phyloP scores from a whole-genome alignment of 2,329 filamentous ascomycete genomes.

The Ophiocordyceps camponoti-floridani region DNA sequence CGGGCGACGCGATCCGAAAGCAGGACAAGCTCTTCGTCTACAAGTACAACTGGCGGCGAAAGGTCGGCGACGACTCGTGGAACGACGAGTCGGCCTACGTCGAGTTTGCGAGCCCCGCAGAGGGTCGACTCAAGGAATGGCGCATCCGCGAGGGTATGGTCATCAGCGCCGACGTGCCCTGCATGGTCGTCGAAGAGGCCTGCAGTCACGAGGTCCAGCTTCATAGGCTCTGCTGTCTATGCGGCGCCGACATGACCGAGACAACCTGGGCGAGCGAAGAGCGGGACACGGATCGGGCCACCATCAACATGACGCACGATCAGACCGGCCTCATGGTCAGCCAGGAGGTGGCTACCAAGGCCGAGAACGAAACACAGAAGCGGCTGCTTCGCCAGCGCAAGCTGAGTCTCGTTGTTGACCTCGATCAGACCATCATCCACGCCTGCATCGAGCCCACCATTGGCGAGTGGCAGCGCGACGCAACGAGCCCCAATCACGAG shows the following conservation, averaged over 20 bases:
- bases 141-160: constrained; percentile 50
- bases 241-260: constrained; percentile 92
- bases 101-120: constrained; percentile 67
- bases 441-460: constrained; percentile 94
- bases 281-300: constrained; percentile 67
- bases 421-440: constrained; percentile 97
- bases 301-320: constrained; percentile 89
- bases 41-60: constrained; percentile 64
- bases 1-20: constrained; percentile 58
- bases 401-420: constrained; percentile 84
- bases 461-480: constrained; percentile 84
- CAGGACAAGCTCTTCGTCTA: constrained; percentile 72
- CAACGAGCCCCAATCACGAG: constrained; percentile 74
- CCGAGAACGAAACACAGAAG: constrained; percentile 73
- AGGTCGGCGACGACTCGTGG: constrained; percentile 48
- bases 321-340: constrained; percentile 78
- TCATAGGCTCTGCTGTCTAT: constrained; percentile 76
- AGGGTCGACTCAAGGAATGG: constrained; percentile 66
- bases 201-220: constrained; percentile 87
- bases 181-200: constrained; percentile 70
- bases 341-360: constrained; percentile 57
- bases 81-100: constrained; percentile 50
- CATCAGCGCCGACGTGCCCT: constrained; percentile 37
- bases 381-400: constrained; percentile 67
- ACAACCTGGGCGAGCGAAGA: constrained; percentile 67